Conservation (phyloP, 257 asterid species). For the Scutellaria galericulata region DNA sequence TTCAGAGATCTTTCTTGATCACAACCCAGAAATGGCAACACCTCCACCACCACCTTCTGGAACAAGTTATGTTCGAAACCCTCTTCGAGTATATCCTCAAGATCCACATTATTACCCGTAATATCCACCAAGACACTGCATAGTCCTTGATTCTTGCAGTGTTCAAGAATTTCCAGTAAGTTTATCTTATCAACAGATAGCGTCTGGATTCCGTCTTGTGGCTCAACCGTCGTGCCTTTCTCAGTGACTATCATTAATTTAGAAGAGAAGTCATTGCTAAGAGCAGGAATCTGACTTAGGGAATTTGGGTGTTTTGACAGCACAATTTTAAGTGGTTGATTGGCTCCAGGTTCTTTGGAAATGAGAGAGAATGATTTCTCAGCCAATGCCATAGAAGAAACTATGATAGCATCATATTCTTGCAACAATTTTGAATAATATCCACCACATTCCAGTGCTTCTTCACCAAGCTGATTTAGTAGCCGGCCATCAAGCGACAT, state of each 20-base stretch:
- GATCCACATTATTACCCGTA: constrained; percentile 47
- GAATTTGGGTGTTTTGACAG: constrained; percentile 47
- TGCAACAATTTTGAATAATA: constrained; percentile 86
- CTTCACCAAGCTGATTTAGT: constrained; percentile 59
- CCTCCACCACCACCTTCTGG: constrained; percentile 82
- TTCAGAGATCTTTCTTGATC: constrained; percentile 31
- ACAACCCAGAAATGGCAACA: constrained; percentile 64
- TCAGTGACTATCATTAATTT: constrained; percentile 52
- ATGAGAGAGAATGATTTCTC: constrained; percentile 42
- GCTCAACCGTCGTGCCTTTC: constrained; percentile 37
- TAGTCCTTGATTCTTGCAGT: constrained; percentile 69
- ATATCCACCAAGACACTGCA: constrained; percentile 79
- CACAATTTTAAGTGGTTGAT: constrained; percentile 72
- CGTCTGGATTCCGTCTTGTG: constrained; percentile 52
- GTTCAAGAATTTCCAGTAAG: constrained; percentile 65
- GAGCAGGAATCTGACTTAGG: constrained; percentile 37
- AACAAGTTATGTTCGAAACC: constrained; percentile 63
- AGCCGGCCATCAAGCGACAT: constrained; percentile 70
- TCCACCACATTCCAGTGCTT: constrained; percentile 68
- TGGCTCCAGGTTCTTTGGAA: constrained; percentile 83
- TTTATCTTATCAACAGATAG: constrained; percentile 47
- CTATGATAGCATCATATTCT: constrained; percentile 75
- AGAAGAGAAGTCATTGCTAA: constrained; percentile 37
- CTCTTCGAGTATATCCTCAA: constrained; percentile 64
- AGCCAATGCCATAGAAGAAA: constrained; percentile 47